Conservation (phyloP, 768 basidiomycete species). For the Auriscalpium microsporum region DNA sequence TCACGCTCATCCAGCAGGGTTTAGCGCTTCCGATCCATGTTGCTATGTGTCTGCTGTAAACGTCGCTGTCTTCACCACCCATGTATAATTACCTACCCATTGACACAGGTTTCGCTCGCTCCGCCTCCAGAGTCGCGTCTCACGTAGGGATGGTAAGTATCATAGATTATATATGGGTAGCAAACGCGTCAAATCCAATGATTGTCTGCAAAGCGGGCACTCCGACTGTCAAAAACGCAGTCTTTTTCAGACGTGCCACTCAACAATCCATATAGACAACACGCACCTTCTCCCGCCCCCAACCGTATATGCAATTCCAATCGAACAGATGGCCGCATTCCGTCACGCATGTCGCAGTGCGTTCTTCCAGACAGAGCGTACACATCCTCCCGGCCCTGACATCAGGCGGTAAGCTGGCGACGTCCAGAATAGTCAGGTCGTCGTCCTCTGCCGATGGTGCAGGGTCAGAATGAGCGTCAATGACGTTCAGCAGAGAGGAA, state of each 20-base stretch:
- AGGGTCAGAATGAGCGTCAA: conserved; percentile 44
- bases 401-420: conserved; percentile 43
- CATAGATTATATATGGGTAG: conserved; percentile 82
- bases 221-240: conserved; percentile 49
- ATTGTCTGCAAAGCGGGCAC: conserved; percentile 82
- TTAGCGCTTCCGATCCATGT: conserved; percentile 13
- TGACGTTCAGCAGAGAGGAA: conserved; percentile 42
- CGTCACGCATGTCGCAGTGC: conserved; percentile 73
- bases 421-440: conserved; percentile 54
- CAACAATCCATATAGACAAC: background rate
- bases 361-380: conserved; percentile 78
- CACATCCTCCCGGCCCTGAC: conserved; percentile 59
- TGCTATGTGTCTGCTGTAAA: conserved; percentile 13
- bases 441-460: conserved; percentile 62
- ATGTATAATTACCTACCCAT: background rate
- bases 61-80: conserved; percentile 9
- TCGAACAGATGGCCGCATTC: conserved; percentile 89
- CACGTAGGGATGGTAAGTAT: background rate
- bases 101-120: background rate
- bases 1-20: conserved; percentile 87
- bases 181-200: conserved; percentile 56
- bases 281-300: conserved; percentile 79
- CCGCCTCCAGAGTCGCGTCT: background rate
- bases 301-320: conserved; percentile 83
- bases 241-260: conserved; percentile 2